Percentiles rank a stretch among this genome's conserved stretches.
These are phyloP conservation scores for Dimargaris cristalligena DNA, from an alignment of 192 early-diverging fungal species.

Conservation along the genomic window DNA sequence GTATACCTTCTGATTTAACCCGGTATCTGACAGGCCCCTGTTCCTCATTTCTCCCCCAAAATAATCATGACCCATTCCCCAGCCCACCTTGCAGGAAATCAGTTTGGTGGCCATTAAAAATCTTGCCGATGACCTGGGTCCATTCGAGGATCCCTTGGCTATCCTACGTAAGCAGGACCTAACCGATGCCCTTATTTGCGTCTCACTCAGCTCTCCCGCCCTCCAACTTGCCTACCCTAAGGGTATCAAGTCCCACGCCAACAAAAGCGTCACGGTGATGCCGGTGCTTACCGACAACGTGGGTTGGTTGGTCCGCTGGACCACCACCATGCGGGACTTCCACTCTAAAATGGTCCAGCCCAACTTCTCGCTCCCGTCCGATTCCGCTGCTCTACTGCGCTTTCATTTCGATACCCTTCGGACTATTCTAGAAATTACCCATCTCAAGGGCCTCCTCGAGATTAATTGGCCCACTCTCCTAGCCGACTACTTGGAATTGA, in stretches of 20 bases:
- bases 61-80: too few species aligned
- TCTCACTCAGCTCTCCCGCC: constrained; percentile 27
- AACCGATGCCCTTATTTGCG: constrained; percentile 31
- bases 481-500: constrained; percentile 13
- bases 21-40: too few species aligned
- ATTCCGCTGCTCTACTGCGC: constrained; percentile 11
- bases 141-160: constrained; percentile 41
- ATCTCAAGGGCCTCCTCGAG: constrained; percentile 16
- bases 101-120: constrained; percentile 29
- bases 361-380: constrained; percentile 11
- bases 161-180: constrained; percentile 37
- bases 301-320: constrained; percentile 37
- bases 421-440: constrained; percentile 7
- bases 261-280: constrained; percentile 25
- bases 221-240: constrained; percentile 28
- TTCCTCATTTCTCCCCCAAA: neutral
- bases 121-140: constrained; percentile 43
- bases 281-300: constrained; percentile 30
- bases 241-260: constrained; percentile 18
- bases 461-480: constrained; percentile 18
- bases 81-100: constrained; percentile 35
- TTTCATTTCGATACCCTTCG: neutral
- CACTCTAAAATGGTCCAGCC: constrained; percentile 14
- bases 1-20: too few species aligned
- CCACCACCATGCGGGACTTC: constrained; percentile 15